Evolutionary conservation across 23 red algal genomes (phyloP).

Genomic region (Gracilaria domingensis): DNA sequence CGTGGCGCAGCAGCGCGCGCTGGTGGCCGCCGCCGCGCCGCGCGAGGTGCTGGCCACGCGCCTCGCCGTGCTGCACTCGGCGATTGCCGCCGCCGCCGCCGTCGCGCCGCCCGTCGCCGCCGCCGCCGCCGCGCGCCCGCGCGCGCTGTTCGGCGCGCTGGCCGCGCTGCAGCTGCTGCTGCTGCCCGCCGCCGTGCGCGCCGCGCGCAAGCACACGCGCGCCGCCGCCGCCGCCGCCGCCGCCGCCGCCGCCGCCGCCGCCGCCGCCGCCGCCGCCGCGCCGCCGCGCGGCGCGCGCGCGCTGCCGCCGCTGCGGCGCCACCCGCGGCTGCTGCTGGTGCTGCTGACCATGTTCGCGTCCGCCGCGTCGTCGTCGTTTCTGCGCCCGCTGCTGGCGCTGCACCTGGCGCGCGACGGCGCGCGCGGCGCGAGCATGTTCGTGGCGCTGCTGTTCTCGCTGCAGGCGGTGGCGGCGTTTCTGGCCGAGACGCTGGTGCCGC

Average conservation of each 20-base stretch:
- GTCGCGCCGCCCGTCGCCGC: background rate
- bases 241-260: background rate
- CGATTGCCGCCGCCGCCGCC: background rate
- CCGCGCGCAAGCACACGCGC: background rate
- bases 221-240: background rate
- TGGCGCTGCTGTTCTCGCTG: background rate
- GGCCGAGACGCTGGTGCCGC: conserved; percentile 7
- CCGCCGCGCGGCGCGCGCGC: background rate
- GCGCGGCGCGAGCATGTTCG: background rate
- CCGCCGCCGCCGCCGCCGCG: background rate
- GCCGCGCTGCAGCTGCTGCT: background rate
- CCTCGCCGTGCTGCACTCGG: background rate
- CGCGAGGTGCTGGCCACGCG: background rate
- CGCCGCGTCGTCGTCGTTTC: conserved; percentile 2
- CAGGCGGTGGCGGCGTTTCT: conserved; percentile 6
- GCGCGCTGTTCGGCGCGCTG: background rate
- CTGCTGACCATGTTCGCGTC: background rate
- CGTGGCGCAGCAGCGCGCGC: background rate
- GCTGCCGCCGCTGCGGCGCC: background rate
- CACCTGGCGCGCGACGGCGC: background rate
- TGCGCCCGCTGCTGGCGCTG: background rate
- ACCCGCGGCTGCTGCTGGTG: background rate
- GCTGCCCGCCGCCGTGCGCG: background rate
- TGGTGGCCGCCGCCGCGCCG: background rate
- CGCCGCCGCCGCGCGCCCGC: too few species aligned